Percentiles rank a stretch among this genome's conserved stretches.
These are phyloP conservation scores for Thermothelomyces thermophilus DNA, from an alignment of 2,329 filamentous ascomycete genomes.

Conservation along the genomic window DNA sequence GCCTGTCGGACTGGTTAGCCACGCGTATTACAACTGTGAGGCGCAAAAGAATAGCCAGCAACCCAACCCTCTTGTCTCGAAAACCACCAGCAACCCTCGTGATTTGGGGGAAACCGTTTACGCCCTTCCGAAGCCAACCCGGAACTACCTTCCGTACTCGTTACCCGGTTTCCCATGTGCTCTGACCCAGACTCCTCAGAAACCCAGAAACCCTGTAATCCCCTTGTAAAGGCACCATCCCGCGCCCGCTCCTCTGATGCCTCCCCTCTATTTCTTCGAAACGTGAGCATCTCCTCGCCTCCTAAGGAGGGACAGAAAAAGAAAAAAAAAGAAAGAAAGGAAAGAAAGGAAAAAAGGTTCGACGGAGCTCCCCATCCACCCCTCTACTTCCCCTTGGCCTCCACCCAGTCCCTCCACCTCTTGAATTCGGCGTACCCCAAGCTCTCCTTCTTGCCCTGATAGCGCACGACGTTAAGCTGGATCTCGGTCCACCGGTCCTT, in stretches of 20 bases:
- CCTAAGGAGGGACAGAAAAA: no score
- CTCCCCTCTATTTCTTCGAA: not conserved
- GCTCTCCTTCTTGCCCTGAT: slow-evolving; percentile 75
- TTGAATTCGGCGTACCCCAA: slow-evolving; percentile 68
- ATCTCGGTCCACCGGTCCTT: slow-evolving; percentile 73
- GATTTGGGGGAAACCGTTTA: no score
- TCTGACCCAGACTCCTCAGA: not conserved
- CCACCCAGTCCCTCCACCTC: slow-evolving; percentile 71
- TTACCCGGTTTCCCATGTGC: not conserved
- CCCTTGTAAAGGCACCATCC: not conserved
- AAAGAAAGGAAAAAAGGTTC: no score
- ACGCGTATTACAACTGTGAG: not conserved
- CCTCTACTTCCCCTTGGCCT: slow-evolving; percentile 25
- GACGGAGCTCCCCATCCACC: no score
- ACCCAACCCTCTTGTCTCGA: no score
- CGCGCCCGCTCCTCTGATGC: not conserved
- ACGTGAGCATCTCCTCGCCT: no score
- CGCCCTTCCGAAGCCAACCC: no score
- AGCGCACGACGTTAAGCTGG: slow-evolving; percentile 70
- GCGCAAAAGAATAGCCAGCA: no score
- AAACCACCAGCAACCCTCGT: no score
- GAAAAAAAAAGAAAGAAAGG: no score
- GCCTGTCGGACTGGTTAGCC: not conserved
- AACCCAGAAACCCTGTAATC: not conserved
- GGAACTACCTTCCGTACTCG: not conserved